Conservation (phyloP, 2,329 filamentous ascomycete species). For the Tolypocladium cylindrosporum region DNA sequence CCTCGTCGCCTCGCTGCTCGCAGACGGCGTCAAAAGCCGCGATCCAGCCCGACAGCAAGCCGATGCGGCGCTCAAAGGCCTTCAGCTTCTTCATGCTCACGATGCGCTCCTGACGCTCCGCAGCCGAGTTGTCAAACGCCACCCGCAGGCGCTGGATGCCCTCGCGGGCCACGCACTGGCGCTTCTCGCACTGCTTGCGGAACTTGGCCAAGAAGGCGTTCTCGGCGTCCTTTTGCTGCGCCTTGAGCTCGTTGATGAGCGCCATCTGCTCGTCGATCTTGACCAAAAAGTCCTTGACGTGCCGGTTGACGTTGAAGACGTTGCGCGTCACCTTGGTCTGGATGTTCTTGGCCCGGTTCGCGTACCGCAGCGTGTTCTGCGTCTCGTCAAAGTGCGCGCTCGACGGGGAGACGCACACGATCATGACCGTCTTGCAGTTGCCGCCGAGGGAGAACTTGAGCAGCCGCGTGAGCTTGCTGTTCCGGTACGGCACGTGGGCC, state of each 20-base stretch:
- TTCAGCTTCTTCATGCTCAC: constrained; percentile 73
- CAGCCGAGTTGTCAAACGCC: constrained; percentile 71
- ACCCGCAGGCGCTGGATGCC: constrained; percentile 68
- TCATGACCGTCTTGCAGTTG: constrained; percentile 99
- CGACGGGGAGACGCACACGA: constrained; percentile 93
- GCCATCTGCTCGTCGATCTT: constrained; percentile 98
- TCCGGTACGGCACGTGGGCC: constrained; percentile 93
- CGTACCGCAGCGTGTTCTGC: constrained; percentile 94
- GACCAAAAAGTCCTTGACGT: constrained; percentile 97
- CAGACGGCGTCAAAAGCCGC: constrained; percentile 81
- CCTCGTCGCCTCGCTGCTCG: constrained; percentile 43
- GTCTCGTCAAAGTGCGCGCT: constrained; percentile 97
- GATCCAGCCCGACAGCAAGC: constrained; percentile 83
- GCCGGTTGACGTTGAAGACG: constrained; percentile 96
- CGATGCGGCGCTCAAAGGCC: constrained; percentile 75
- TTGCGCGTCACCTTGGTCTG: constrained; percentile 99
- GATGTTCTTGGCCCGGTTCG: constrained; percentile 97
- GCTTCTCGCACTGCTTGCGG: constrained; percentile 80
- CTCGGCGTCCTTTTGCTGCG: constrained; percentile 85
- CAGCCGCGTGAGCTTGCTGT: constrained; percentile 91
- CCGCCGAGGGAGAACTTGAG: constrained; percentile 95
- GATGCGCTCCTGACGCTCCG: constrained; percentile 70
- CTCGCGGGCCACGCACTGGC: constrained; percentile 64
- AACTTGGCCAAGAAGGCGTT: constrained; percentile 77
- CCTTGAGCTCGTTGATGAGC: constrained; percentile 92